Conservation (phyloP, 371 early-diverging fungal genomes). For the Smittium culicis region DNA sequence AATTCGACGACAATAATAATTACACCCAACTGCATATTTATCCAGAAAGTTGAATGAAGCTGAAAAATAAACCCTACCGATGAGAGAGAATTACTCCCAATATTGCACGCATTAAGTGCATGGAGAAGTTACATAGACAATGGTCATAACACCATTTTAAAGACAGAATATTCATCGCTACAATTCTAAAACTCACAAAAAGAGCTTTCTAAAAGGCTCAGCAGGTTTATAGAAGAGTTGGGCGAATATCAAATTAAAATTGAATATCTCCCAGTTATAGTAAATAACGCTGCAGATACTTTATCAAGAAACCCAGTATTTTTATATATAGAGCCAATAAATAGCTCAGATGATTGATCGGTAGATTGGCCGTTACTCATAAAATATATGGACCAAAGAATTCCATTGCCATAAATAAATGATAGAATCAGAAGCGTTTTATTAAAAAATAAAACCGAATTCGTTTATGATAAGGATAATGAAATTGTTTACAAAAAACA, state of each 20-base stretch:
- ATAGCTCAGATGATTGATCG: no score
- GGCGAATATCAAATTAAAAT: not conserved
- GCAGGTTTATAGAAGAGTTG: not conserved
- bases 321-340: no score
- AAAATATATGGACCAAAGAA: no score
- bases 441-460: no score
- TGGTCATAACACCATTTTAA: not conserved
- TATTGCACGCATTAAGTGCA: not conserved
- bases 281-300: no score
- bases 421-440: no score
- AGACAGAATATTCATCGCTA: not conserved
- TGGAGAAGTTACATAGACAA: not conserved
- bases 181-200: not conserved
- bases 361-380: no score
- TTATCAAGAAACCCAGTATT: no score
- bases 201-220: not conserved
- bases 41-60: slow-evolving; percentile 7
- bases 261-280: no score
- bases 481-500: no score
- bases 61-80: not conserved
- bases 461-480: no score
- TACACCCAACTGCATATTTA: not conserved
- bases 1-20: not conserved
- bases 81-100: slow-evolving; percentile 4
- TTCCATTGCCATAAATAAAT: no score